Base-by-base conservation (phyloP, 768 basidiomycete species). In the Serendipita vermifera region DNA sequence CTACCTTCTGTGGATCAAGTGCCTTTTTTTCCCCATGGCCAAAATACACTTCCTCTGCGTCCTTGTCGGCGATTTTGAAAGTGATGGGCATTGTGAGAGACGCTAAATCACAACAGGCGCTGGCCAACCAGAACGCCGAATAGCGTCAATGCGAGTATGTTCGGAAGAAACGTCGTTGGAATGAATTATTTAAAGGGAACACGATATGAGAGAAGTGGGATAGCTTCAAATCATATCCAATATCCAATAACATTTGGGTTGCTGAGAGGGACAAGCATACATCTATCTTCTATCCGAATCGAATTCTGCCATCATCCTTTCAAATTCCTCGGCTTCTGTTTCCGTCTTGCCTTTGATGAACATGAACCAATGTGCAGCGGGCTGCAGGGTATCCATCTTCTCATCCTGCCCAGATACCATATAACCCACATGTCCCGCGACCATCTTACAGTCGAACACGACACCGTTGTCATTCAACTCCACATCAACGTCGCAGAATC, bases 401-500 rank as follows among this genome's bases (percentile, higher is more conserved):
- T 36, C 35, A 36, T 36, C 35, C 35, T 36, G 35, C 22, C n/a
- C 31, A 15, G 31, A 33, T 14, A 9, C 31, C 6, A 35, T 15
- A 15, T 54, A 7, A 5, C 32, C 35, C 5, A 55, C 54, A 20
- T 33, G 55, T 0, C 69, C 68, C 0, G 65, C 71, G 4, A 71
- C 55, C 54, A 71, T 60, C 55, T 62, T 57, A 41, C 62, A 65
- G 41, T 69, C 58, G 27, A 64, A 43, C 27, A 57, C 6, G 27
- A 60, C 27, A 5, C 66, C 68, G 33, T 62, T 60, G 17, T 70
- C 64, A 3, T 60, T 59, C 43, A 70, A 35, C 38, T 48, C 59
- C 15, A 71, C 67, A 6, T 69, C 60, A 43, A 70, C 14, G 33
- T 63, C 62, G 22, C 57, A 63, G 39, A 63, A 68, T 17, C 66